These are phyloP conservation scores for Scutellospora calospora DNA, from an alignment of 371 early-diverging fungal species.

Conservation along the genomic window DNA sequence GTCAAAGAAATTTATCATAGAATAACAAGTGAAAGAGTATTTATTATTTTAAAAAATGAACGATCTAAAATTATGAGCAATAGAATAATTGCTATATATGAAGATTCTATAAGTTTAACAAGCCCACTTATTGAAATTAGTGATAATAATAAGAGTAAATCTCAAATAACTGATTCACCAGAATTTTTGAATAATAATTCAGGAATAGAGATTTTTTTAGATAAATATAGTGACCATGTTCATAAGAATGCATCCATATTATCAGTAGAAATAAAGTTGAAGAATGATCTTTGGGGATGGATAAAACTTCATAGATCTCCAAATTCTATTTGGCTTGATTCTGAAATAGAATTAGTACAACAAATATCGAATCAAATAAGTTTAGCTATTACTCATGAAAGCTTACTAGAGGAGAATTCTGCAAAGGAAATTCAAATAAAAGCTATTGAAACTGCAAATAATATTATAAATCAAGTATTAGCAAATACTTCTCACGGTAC, in stretches of 20 bases:
- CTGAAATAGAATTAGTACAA: conserved; percentile 48
- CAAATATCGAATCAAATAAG: conserved; percentile 55
- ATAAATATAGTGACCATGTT: too few species aligned
- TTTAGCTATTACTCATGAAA: too few species aligned
- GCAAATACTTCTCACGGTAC: conserved; percentile 52
- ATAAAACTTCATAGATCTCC: conserved; percentile 20
- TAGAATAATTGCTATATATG: too few species aligned
- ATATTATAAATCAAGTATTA: conserved; percentile 54
- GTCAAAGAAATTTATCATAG: conserved; percentile 48
- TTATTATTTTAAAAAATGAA: not conserved
- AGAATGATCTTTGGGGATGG: conserved; percentile 37
- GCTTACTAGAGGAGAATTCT: conserved; percentile 52
- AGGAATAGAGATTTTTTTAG: too few species aligned
- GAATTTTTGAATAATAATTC: too few species aligned
- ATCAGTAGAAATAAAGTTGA: conserved; percentile 4
- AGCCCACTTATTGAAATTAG: too few species aligned
- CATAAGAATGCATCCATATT: not conserved
- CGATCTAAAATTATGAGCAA: too few species aligned
- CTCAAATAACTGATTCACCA: too few species aligned
- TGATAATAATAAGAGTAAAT: too few species aligned
- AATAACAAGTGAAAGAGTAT: too few species aligned
- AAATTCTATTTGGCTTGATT: conserved; percentile 48
- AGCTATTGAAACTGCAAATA: conserved; percentile 53
- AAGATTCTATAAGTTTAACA: too few species aligned
- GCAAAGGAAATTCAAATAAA: conserved; percentile 55